These are phyloP conservation scores for Lepiota brunneoincarnata DNA, from an alignment of 768 basidiomycete genomes.

Conservation along the genomic window DNA sequence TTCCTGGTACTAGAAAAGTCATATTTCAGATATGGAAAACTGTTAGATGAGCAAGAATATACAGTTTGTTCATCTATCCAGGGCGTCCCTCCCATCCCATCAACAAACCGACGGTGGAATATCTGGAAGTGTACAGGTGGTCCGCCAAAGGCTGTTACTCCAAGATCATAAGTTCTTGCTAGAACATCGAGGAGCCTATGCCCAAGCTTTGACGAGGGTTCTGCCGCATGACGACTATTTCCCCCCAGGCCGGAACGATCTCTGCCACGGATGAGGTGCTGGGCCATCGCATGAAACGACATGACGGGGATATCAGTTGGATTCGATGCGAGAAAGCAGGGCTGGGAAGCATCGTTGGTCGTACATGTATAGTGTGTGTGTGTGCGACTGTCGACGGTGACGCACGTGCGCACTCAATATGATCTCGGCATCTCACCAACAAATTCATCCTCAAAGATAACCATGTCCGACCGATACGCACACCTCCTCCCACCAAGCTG, in stretches of 20 bases:
- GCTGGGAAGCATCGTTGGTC: not conserved
- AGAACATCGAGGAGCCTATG: conserved; percentile 29
- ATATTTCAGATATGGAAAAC: not conserved
- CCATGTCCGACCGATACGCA: conserved; percentile 27
- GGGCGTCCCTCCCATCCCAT: conserved; percentile 29
- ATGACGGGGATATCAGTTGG: not conserved
- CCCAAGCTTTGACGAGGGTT: conserved; percentile 16
- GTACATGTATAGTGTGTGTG: not conserved
- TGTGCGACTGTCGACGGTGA: too few species aligned
- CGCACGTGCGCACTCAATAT: not conserved
- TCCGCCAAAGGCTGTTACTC: conserved; percentile 47
- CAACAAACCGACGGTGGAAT: conserved; percentile 37
- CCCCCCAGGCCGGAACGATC: not conserved
- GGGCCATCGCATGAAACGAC: conserved; percentile 5
- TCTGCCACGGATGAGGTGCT: not conserved
- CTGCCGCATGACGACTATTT: not conserved
- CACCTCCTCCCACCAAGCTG: conserved; percentile 93
- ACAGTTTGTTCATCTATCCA: conserved; percentile 43
- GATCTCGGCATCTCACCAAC: not conserved
- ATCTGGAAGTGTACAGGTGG: conserved; percentile 49
- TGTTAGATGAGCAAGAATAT: conserved; percentile 2
- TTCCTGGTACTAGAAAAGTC: conserved; percentile 35
- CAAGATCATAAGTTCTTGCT: conserved; percentile 34
- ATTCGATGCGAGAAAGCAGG: not conserved
- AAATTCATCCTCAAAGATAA: not conserved